These are phyloP conservation scores for Phytophthora pinifolia DNA, from an alignment of 352 stramenopile genomes.

Conservation along the genomic window DNA sequence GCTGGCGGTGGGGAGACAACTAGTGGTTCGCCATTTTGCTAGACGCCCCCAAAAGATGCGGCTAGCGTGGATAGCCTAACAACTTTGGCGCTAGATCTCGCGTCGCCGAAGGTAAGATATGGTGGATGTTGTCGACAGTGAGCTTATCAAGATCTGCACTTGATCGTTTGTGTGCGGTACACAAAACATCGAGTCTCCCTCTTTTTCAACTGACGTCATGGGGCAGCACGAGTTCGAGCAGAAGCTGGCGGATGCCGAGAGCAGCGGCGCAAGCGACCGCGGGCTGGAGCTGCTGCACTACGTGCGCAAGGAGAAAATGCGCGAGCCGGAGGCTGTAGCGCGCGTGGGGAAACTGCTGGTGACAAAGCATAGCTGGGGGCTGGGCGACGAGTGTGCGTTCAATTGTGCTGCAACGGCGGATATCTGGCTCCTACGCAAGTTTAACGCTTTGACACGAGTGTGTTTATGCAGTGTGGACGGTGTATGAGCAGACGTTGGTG, in stretches of 20 bases:
- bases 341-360: constrained; percentile 47
- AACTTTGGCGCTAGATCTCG: too few relatives aligned
- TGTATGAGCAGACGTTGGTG: constrained; percentile 70
- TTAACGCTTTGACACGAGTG: constrained; percentile 12
- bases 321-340: constrained; percentile 39
- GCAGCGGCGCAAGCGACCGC: constrained; percentile 26
- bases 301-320: constrained; percentile 62
- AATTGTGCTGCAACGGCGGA: constrained; percentile 13
- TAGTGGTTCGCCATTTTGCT: too few relatives aligned
- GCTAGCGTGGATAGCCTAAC: too few relatives aligned
- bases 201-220: constrained; percentile 19
- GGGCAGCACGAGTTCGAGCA: constrained; percentile 39
- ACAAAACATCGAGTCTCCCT: too few relatives aligned
- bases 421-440: not conserved
- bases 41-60: too few relatives aligned
- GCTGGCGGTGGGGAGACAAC: too few relatives aligned
- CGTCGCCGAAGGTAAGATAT: too few relatives aligned
- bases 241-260: constrained; percentile 46
- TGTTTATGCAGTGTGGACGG: constrained; percentile 46
- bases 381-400: constrained; percentile 46
- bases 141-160: too few relatives aligned
- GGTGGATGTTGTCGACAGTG: too few relatives aligned
- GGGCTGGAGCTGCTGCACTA: constrained; percentile 54
- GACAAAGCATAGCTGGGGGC: constrained; percentile 48
- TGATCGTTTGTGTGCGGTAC: too few relatives aligned